Base-by-base conservation (phyloP, 1,284 basidiomycete species). In the Leccinum glutinopallens region DNA sequence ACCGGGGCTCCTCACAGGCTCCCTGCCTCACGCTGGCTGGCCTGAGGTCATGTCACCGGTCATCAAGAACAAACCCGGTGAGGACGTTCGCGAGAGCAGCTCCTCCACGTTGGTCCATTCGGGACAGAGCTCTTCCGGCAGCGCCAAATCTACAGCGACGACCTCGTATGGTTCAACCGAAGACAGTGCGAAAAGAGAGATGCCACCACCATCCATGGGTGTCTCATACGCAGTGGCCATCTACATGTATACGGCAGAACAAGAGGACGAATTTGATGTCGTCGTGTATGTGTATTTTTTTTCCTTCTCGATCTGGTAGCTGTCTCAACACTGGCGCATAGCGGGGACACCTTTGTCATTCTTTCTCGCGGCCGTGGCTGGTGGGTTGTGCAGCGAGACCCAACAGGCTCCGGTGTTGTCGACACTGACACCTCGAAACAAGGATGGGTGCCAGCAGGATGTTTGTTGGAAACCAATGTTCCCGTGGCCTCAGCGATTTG, bases 351-450 rank as follows among this genome's bases (percentile, higher is more conserved):
- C 0, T 98, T 97, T 77, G 88, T 98, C 69, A 97, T 98, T 72
- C 81, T 97, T 62, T 94, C 93, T 65, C 90, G 97, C 67, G 91
- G 95, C 15, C 91, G 96, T 67, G 97, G 97, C 0, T 99, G 97
- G 97, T 99, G 97, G 95, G 93, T 98, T 41, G 97, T 99, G 3
- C 96, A 98, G 75, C 88, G 93, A 39, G 97, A 99, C 76, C 90
- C 92, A 25, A 88, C 87, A 56, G 96, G 95, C 2, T 85, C 88
- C 5, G 96, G 96, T 13, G 80, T 89, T 59, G 86, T 95, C 54
- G 88, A 92, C 64, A 84, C 87, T 25, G 92, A 94, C 69, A 83
- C 87, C 37, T 78, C 82, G 59, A 88, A 91, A 75, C 89, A 93
- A 74, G 93, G 93, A 59, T 93, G 93, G 93, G 91, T 96, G 8